Evolutionary conservation across 2,329 filamentous ascomycete genomes (phyloP).

Genomic region (Exutisphaerella laricina): DNA sequence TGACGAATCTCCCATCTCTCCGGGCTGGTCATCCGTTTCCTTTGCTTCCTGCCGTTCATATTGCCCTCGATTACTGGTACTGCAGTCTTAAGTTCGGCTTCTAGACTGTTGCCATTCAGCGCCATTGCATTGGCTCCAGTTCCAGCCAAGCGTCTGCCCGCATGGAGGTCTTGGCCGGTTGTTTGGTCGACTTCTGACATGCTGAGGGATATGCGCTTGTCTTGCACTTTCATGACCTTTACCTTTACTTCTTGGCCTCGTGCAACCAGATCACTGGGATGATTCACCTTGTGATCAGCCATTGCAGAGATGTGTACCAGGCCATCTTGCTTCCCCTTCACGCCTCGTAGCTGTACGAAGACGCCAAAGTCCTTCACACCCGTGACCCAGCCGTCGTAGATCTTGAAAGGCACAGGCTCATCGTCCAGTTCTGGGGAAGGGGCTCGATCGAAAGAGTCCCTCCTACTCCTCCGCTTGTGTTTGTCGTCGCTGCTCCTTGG

Average conservation of each 20-base stretch:
- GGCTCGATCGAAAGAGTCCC: constrained; percentile 59
- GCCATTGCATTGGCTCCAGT: constrained; percentile 88
- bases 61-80: constrained; percentile 58
- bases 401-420: constrained; percentile 70
- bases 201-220: constrained; percentile 73
- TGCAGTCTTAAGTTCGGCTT: constrained; percentile 32
- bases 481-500: constrained; percentile 41
- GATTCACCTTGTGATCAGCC: constrained; percentile 78
- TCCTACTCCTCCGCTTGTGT: constrained; percentile 38
- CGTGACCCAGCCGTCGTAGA: constrained; percentile 85
- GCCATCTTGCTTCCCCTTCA: constrained; percentile 84
- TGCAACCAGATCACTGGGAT: constrained; percentile 81
- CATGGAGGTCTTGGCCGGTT: constrained; percentile 75
- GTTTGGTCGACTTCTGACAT: constrained; percentile 97
- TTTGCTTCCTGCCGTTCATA: constrained; percentile 55
- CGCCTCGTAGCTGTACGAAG: constrained; percentile 86
- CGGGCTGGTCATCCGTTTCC: constrained; percentile 92
- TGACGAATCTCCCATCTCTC: constrained; percentile 98
- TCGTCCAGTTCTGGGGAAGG: constrained; percentile 76
- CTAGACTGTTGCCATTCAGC: constrained; percentile 56
- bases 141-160: constrained; percentile 69
- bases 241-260: constrained; percentile 82
- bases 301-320: constrained; percentile 91
- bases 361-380: constrained; percentile 93
- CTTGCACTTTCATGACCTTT: constrained; percentile 84